A percentile compares a stretch with the other conserved stretches of the same genome.
phyloP scores from a whole-genome alignment of 2,329 filamentous ascomycete genomes.

The Teratosphaeria zuluensis region DNA sequence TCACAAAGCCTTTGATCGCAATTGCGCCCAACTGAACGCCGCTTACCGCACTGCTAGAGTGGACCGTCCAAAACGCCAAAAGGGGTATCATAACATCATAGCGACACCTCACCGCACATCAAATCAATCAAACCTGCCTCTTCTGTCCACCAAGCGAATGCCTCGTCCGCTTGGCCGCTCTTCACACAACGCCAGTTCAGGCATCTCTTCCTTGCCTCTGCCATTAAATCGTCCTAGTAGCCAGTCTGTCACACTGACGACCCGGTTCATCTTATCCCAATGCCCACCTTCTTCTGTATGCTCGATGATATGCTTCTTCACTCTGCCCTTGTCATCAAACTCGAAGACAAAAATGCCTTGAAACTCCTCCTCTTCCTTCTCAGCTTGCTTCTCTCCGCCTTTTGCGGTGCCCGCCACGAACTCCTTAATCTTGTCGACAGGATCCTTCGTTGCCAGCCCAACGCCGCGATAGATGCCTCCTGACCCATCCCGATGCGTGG shows the following conservation, averaged over 20 bases:
- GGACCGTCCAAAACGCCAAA: not conserved
- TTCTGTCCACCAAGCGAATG: slow-evolving; percentile 9
- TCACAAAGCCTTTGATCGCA: no score
- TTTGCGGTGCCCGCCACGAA: slow-evolving; percentile 40
- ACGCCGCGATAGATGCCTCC: slow-evolving; percentile 35
- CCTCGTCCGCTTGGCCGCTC: slow-evolving; percentile 8
- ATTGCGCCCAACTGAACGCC: no score
- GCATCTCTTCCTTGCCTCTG: slow-evolving; percentile 30
- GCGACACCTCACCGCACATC: not conserved
- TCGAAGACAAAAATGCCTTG: slow-evolving; percentile 90
- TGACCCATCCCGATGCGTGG: slow-evolving; percentile 33
- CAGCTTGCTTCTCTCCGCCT: not conserved
- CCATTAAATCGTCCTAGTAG: slow-evolving; percentile 67
- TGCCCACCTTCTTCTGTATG: slow-evolving; percentile 75
- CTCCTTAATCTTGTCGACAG: slow-evolving; percentile 45
- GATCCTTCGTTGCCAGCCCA: slow-evolving; percentile 30
- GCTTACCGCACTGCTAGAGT: not conserved
- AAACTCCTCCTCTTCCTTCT: slow-evolving; percentile 55
- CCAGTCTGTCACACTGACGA: slow-evolving; percentile 93
- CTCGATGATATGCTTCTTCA: slow-evolving; percentile 86
- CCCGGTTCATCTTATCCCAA: slow-evolving; percentile 74
- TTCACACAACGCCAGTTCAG: slow-evolving; percentile 34
- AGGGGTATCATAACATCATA: not conserved
- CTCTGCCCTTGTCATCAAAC: slow-evolving; percentile 77
- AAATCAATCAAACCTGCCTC: slow-evolving; percentile 1